Evolutionary conservation across 2,329 filamentous ascomycete species (phyloP).

Genomic region (Pseudocercospora macadamiae): DNA sequence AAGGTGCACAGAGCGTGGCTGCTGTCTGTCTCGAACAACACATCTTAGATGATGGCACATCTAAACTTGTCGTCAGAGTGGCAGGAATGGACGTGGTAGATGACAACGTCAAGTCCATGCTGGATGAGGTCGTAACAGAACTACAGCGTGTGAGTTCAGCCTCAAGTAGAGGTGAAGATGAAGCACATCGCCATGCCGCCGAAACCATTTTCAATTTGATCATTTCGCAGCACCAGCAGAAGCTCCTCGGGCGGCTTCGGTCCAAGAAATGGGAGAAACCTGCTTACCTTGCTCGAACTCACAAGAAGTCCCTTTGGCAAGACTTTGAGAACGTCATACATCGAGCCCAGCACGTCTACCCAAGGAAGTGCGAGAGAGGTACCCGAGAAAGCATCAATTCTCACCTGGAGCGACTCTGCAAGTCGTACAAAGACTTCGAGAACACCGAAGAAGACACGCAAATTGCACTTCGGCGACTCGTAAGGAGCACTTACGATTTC

Average conservation of each 20-base stretch:
- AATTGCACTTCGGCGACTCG: background rate
- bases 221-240: slow-evolving; percentile 15
- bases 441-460: background rate
- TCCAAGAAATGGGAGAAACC: slow-evolving; percentile 18
- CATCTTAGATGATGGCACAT: background rate
- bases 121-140: slow-evolving; percentile 2
- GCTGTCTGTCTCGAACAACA: slow-evolving; percentile 21
- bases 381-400: background rate
- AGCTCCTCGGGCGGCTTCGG: slow-evolving; percentile 18
- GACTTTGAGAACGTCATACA: slow-evolving; percentile 18
- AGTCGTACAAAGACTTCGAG: slow-evolving; percentile 12
- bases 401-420: background rate
- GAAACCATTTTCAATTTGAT: slow-evolving; percentile 9
- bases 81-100: slow-evolving; percentile 22
- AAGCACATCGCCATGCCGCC: background rate
- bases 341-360: slow-evolving; percentile 18
- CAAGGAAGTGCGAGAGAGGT: slow-evolving; percentile 9
- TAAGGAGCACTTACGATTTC: slow-evolving; percentile 9
- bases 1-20: slow-evolving; percentile 22
- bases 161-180: background rate
- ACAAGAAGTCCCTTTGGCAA: slow-evolving; percentile 18
- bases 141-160: slow-evolving; percentile 1
- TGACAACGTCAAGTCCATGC: slow-evolving; percentile 13
- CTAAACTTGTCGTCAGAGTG: slow-evolving; percentile 7
- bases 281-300: slow-evolving; percentile 16